These are phyloP conservation scores for Delonix regia DNA, from an alignment of 306 rosid genomes.

Conservation along the genomic window DNA sequence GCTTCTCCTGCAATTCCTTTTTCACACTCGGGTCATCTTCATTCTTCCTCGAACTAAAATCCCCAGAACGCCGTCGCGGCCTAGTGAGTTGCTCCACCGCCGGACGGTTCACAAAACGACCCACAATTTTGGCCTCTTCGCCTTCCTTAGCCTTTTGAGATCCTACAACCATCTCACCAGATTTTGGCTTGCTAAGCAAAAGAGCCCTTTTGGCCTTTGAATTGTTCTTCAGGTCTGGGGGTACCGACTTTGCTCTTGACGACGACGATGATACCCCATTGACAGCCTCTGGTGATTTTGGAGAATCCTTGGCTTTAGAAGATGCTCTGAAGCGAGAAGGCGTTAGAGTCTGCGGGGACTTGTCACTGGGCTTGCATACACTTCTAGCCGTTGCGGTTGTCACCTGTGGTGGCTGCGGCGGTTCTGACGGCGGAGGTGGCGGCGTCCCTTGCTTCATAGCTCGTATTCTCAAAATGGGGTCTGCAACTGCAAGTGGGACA, in stretches of 20 bases:
- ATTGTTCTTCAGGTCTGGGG: slow-evolving; percentile 53
- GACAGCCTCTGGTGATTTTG: slow-evolving; percentile 44
- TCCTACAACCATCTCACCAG: slow-evolving; percentile 49
- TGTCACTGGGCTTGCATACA: slow-evolving; percentile 40
- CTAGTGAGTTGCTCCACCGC: slow-evolving; percentile 49
- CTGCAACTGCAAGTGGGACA: slow-evolving; percentile 35
- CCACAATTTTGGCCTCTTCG: slow-evolving; percentile 46
- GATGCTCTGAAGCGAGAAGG: slow-evolving; percentile 57
- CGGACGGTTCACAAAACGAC: slow-evolving; percentile 41
- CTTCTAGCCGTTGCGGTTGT: slow-evolving; percentile 27
- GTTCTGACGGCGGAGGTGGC: slow-evolving; percentile 21
- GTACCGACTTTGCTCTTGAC: slow-evolving; percentile 53
- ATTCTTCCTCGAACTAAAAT: slow-evolving; percentile 38
- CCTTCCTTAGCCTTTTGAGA: slow-evolving; percentile 58
- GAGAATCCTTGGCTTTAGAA: slow-evolving; percentile 53
- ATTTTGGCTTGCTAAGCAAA: slow-evolving; percentile 47
- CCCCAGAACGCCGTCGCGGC: slow-evolving; percentile 49
- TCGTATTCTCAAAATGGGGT: slow-evolving; percentile 32
- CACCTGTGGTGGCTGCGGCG: slow-evolving; percentile 14
- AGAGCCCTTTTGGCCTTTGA: slow-evolving; percentile 52
- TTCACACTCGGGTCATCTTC: slow-evolving; percentile 56
- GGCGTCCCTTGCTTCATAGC: slow-evolving; percentile 52
- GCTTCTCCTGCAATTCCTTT: slow-evolving; percentile 54
- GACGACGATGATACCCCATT: slow-evolving; percentile 41
- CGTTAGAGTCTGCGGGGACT: slow-evolving; percentile 40